Conservation (phyloP, 2,329 filamentous ascomycete species). For the Venturia oleaginea region DNA sequence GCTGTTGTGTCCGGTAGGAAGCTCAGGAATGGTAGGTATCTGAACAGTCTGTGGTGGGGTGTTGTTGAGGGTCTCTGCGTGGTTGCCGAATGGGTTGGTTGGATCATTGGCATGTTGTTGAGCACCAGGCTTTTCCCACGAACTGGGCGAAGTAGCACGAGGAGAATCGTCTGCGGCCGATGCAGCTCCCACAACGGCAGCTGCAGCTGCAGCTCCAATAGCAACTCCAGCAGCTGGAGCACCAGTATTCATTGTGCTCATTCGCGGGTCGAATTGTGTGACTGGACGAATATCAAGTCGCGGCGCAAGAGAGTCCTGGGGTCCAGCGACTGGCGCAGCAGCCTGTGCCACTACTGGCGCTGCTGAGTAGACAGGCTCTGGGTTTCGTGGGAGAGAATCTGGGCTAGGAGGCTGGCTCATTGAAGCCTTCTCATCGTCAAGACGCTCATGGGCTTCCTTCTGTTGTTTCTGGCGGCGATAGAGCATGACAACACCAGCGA, state of each 20-base stretch:
- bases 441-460: slow-evolving; percentile 27
- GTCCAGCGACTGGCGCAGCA: slow-evolving; percentile 22
- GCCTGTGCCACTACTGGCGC: slow-evolving; percentile 38
- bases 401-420: slow-evolving; percentile 3
- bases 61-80: slow-evolving; percentile 37
- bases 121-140: slow-evolving; percentile 32
- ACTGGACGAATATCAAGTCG: slow-evolving; percentile 76
- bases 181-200: slow-evolving; percentile 18
- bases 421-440: slow-evolving; percentile 33
- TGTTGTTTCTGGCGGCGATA: slow-evolving; percentile 62
- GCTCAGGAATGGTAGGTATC: slow-evolving; percentile 3
- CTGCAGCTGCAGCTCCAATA: slow-evolving; percentile 19
- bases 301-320: slow-evolving; percentile 49
- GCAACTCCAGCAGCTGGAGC: slow-evolving; percentile 21
- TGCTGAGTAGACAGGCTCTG: slow-evolving; percentile 18
- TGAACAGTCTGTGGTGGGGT: slow-evolving; percentile 22
- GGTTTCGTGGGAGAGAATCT: slow-evolving; percentile 7
- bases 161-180: slow-evolving; percentile 13
- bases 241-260: slow-evolving; percentile 28
- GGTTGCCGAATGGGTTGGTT: slow-evolving; percentile 63
- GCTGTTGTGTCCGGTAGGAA: background rate
- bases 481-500: slow-evolving; percentile 61
- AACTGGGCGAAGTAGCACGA: slow-evolving; percentile 19
- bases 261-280: slow-evolving; percentile 66
- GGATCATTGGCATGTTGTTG: slow-evolving; percentile 35